Evolutionary conservation across 441 rosid genomes (phyloP), one percentile per base, ranked within the genome.

Genomic region (Erodium texanum): DNA sequence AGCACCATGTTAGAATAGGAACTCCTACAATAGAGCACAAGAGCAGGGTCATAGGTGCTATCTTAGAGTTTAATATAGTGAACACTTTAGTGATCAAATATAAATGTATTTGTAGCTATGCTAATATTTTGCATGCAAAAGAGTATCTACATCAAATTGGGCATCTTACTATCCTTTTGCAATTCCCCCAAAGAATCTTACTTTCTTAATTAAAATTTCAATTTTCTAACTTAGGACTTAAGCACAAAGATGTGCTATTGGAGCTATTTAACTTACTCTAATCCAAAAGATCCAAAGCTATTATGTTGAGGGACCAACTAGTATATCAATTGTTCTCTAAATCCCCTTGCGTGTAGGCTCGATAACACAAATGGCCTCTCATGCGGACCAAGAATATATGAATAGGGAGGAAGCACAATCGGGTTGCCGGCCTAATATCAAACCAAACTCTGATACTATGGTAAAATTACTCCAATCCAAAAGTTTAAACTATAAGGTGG

Each of bases 171-270:
- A 27, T 63, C 20, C 66, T 29, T 63, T 7, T 62, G 18, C 20
- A 27, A 24, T 62, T n/a, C 38, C n/a, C 65, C 65, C 16, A 61
- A 61, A 61, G 64, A 61, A 61, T 61, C 24, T 61, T 18, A 61
- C 64, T 1, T 23, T 61, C 34, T 23, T 61, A 24, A 24, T 23
- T 24, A 24, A 62, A 62, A 24, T 62, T 62, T n/a, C 65, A 24
- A 6, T 29, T 62, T 62, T 24, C 65, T 36, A 62, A 62, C 34
- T 62, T 62, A 24, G 16, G 36, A 56, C 27, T 22, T 8, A 56
- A 62, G 16, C 10, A 62, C 38, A 62, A 24, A 62, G 65, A n/a
- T 14, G 11, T 62, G 34, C 6, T 62, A 15, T 24, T 62, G 15
- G 24, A 24, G 36, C 59, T 22, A 22, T 38, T 38, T 2, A 36